phyloP scores from a whole-genome alignment of 177 flowering plant genomes.

The Tripterygium wilfordii region DNA sequence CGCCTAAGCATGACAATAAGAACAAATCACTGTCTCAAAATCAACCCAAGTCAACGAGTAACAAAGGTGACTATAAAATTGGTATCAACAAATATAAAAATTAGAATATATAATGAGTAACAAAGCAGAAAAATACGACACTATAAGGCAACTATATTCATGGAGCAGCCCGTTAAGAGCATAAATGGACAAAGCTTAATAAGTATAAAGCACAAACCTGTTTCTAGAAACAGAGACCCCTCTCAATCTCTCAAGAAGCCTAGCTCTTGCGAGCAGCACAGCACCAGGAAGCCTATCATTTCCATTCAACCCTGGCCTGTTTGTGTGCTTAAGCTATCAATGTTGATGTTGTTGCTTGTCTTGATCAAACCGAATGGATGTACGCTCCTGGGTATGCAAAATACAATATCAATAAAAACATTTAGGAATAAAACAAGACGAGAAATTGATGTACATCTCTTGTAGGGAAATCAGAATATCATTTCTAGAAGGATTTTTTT shows the following conservation, averaged over 20 bases:
- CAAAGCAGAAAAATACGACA: too few relatives aligned
- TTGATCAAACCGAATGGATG: conserved; percentile 28
- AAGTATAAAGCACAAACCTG: conserved; percentile 56
- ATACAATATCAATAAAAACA: background rate
- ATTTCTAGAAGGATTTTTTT: too few relatives aligned
- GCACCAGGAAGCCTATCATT: conserved; percentile 81
- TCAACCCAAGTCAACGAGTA: background rate
- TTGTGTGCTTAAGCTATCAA: conserved; percentile 21
- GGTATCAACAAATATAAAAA: too few relatives aligned
- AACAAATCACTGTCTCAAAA: background rate
- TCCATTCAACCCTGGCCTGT: conserved; percentile 17
- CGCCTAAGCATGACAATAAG: conserved; percentile 22
- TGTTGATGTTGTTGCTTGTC: conserved; percentile 19
- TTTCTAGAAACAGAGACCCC: conserved; percentile 52
- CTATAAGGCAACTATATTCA: too few relatives aligned
- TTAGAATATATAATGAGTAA: too few relatives aligned
- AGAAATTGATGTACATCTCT: too few relatives aligned
- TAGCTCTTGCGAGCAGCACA: conserved; percentile 84
- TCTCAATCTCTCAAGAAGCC: conserved; percentile 85
- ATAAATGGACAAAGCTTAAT: background rate
- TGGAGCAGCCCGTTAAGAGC: background rate
- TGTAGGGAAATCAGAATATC: too few relatives aligned
- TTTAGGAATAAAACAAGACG: too few relatives aligned
- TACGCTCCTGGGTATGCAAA: conserved; percentile 41
- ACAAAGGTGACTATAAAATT: background rate